phyloP scores from a whole-genome alignment of 2,329 filamentous ascomycete species.

The Colletotrichum agaves region DNA sequence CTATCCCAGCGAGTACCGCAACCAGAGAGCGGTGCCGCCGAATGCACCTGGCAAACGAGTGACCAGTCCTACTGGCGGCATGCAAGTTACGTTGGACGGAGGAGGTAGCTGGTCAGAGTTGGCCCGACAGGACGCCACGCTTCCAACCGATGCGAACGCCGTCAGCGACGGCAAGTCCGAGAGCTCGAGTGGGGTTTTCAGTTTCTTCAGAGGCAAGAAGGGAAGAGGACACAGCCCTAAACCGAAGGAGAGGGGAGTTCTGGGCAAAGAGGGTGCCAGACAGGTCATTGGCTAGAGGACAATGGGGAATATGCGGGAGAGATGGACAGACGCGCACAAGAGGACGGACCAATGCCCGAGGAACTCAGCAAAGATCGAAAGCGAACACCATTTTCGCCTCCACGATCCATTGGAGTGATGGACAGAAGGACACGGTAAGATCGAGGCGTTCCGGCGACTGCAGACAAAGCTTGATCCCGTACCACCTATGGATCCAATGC shows the following conservation, averaged over 20 bases:
- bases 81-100: conserved; percentile 91
- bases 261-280: conserved; percentile 94
- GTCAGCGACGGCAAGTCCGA: conserved; percentile 62
- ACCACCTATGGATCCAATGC: background rate
- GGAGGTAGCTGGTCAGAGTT: conserved; percentile 92
- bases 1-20: conserved; percentile 59
- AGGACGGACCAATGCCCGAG: conserved; percentile 33
- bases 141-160: conserved; percentile 73
- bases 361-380: conserved; percentile 13
- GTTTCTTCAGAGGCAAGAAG: conserved; percentile 90
- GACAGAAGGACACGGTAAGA: conserved; percentile 9
- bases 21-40: conserved; percentile 46
- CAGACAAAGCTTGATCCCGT: background rate
- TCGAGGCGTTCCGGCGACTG: conserved; percentile 11
- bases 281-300: conserved; percentile 74
- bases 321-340: conserved; percentile 22
- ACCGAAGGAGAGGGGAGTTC: conserved; percentile 89
- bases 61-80: conserved; percentile 81
- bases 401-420: background rate
- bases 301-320: conserved; percentile 8
- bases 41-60: conserved; percentile 74
- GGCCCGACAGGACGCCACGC: conserved; percentile 82
- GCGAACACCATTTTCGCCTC: background rate
- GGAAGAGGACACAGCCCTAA: conserved; percentile 92
- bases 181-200: conserved; percentile 84